Evolutionary conservation across 495 filamentous ascomycete species (phyloP).

Genomic region (Wilcoxina mikolae): DNA sequence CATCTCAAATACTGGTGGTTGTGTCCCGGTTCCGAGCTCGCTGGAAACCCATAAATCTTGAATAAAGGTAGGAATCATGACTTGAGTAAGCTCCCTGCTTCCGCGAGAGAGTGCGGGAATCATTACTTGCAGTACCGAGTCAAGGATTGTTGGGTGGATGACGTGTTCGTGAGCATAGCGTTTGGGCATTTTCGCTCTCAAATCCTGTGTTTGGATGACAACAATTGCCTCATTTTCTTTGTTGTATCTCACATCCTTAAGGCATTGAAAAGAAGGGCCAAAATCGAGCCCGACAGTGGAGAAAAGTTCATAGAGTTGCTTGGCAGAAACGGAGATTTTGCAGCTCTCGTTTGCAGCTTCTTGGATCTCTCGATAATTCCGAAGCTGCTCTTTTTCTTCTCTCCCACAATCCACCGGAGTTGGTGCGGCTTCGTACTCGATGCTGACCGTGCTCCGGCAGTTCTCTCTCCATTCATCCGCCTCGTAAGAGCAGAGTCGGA

Average conservation of each 20-base stretch:
- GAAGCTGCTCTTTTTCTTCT: neutral
- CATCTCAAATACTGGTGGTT: neutral
- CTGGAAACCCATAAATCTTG: neutral
- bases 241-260: neutral
- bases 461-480: slow-evolving; percentile 1
- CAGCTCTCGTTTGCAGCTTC: neutral
- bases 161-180: neutral
- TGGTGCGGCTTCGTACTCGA: neutral
- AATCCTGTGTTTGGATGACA: neutral
- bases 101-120: neutral
- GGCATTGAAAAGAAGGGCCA: slow-evolving; percentile 13
- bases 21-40: neutral
- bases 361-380: neutral
- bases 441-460: neutral
- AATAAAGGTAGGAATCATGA: neutral
- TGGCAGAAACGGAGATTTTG: slow-evolving; percentile 3
- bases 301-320: slow-evolving; percentile 1
- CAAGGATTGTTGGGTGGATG: neutral
- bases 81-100: neutral
- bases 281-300: slow-evolving; percentile 11
- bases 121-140: neutral
- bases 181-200: neutral
- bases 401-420: neutral
- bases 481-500: neutral
- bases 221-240: neutral